Conservation (phyloP, 106 monocot genomes). For the Acorus gramineus region DNA sequence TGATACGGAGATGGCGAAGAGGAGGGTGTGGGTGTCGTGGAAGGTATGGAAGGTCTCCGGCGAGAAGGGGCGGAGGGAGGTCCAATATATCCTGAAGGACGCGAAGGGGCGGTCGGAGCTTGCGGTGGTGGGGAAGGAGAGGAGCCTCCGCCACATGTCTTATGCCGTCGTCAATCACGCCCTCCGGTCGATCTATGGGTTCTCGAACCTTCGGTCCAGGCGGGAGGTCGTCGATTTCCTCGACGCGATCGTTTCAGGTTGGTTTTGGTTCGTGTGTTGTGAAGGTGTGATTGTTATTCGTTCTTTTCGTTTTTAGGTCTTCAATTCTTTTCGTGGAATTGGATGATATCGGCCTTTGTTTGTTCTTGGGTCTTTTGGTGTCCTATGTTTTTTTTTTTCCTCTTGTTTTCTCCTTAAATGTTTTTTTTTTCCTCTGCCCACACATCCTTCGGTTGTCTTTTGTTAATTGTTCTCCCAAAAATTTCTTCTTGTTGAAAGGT, state of each 20-base stretch:
- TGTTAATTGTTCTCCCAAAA: no score
- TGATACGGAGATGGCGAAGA: slow-evolving; percentile 8
- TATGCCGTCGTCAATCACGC: slow-evolving; percentile 38
- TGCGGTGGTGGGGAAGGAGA: slow-evolving; percentile 83
- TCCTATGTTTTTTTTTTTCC: no score
- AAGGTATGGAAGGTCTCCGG: slow-evolving; percentile 72
- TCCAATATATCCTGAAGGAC: slow-evolving; percentile 64
- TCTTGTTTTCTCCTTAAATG: neutral
- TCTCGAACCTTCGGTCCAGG: slow-evolving; percentile 20
- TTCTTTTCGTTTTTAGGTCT: no score
- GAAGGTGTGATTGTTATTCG: no score
- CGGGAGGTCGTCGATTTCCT: slow-evolving; percentile 94
- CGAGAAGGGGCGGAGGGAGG: slow-evolving; percentile 65
- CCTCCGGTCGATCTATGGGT: slow-evolving; percentile 3
- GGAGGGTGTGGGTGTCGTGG: slow-evolving; percentile 32
- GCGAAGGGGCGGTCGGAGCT: slow-evolving; percentile 33
- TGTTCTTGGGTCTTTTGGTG: no score
- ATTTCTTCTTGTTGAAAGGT: no score
- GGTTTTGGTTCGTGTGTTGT: neutral
- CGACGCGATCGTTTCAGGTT: slow-evolving; percentile 62
- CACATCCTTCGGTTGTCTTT: no score
- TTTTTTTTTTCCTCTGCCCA: neutral
- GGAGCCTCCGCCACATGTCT: slow-evolving; percentile 74
- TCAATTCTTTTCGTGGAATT: no score
- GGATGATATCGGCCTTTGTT: no score